These are phyloP conservation scores for Striga hermonthica DNA, from an alignment of 305 asterid genomes.

Conservation along the genomic window DNA sequence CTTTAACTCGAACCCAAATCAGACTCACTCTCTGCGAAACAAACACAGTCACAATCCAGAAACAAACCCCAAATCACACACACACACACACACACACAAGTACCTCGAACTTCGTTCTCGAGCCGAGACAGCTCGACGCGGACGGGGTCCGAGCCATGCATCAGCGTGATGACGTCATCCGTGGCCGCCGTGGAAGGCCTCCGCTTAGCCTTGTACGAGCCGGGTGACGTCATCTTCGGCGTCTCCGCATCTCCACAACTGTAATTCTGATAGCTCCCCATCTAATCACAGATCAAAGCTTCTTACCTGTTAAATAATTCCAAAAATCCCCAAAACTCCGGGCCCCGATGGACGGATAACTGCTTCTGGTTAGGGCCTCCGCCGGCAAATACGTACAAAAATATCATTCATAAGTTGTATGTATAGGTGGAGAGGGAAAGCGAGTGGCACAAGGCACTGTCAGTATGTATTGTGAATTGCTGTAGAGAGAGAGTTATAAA, in stretches of 20 bases:
- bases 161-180: constrained; percentile 62
- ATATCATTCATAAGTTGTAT: constrained; percentile 7
- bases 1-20: constrained; percentile 8
- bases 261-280: constrained; percentile 49
- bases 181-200: constrained; percentile 35
- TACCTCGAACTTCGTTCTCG: constrained; percentile 86
- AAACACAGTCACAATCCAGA: constrained; percentile 5
- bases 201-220: constrained; percentile 52
- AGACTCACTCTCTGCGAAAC: constrained; percentile 1
- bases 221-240: constrained; percentile 46
- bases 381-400: constrained; percentile 18
- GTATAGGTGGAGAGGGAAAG: constrained; percentile 28
- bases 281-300: constrained; percentile 16
- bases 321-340: constrained; percentile 24
- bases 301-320: constrained; percentile 4
- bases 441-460: constrained; percentile 12
- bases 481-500: constrained; percentile 33
- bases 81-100: constrained; percentile 15
- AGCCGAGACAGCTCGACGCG: constrained; percentile 90
- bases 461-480: constrained; percentile 29
- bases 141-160: constrained; percentile 95
- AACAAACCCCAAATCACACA: background rate
- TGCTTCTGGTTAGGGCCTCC: constrained; percentile 26
- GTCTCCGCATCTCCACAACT: constrained; percentile 41
- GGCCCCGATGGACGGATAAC: constrained; percentile 29